phyloP scores from a whole-genome alignment of 2,329 filamentous ascomycete genomes.

The Lecanoromycetidae sp. region DNA sequence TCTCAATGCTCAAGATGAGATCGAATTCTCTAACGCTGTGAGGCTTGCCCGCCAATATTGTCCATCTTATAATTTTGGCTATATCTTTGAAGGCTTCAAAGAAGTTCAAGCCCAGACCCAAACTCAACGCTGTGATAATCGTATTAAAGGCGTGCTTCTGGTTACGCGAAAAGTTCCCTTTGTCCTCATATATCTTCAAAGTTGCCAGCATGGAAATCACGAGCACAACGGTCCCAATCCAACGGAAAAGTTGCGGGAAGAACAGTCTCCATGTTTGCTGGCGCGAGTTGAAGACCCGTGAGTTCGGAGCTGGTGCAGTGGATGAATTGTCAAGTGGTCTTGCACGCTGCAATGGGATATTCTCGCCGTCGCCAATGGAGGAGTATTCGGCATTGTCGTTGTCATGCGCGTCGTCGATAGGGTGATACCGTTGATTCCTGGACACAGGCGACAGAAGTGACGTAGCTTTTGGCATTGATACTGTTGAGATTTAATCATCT shows the following conservation, averaged over 20 bases:
- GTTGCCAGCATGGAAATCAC: constrained; percentile 4
- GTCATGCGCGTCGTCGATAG: too few species aligned
- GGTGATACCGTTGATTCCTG: too few species aligned
- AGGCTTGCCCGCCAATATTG: constrained; percentile 10
- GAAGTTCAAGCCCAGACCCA: constrained; percentile 16
- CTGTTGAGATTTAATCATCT: too few species aligned
- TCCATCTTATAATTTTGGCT: constrained; percentile 16
- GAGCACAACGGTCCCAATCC: constrained; percentile 9
- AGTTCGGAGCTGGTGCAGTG: neutral
- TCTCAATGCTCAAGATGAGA: constrained; percentile 15
- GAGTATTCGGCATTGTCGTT: too few species aligned
- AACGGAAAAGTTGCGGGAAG: constrained; percentile 3
- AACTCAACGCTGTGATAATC: constrained; percentile 13
- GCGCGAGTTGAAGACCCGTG: constrained; percentile 8
- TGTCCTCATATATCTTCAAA: constrained; percentile 8
- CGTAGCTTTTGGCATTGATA: too few species aligned
- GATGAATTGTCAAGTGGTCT: too few species aligned
- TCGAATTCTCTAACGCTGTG: constrained; percentile 14
- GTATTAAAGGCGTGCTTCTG: constrained; percentile 13
- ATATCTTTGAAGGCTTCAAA: constrained; percentile 17
- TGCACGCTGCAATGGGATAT: too few species aligned
- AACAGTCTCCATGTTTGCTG: constrained; percentile 9
- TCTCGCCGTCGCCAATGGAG: too few species aligned
- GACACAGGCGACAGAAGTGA: too few species aligned
- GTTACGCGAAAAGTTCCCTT: constrained; percentile 5